Percentiles rank a stretch among this genome's conserved stretches.
Conservation (phyloP, 164 flowering plant species). For the Santalum album region DNA sequence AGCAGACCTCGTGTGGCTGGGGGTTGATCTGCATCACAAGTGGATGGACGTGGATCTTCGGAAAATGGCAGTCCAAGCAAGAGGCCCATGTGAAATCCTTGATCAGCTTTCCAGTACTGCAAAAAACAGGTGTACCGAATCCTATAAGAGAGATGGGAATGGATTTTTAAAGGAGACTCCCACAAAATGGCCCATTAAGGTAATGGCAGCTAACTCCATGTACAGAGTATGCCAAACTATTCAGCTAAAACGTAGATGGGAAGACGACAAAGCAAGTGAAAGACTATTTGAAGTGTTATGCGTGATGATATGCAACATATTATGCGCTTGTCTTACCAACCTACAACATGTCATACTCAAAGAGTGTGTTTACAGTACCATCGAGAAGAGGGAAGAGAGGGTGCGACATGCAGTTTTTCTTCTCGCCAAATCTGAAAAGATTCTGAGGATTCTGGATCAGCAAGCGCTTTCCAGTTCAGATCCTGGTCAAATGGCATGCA, state of each 20-base stretch:
- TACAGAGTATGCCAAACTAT: slow-evolving; percentile 40
- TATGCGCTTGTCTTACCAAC: slow-evolving; percentile 57
- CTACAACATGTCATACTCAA: slow-evolving; percentile 22
- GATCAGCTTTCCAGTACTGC: slow-evolving; percentile 26
- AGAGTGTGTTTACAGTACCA: slow-evolving; percentile 28
- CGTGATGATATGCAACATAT: slow-evolving; percentile 34
- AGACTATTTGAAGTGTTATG: slow-evolving; percentile 20
- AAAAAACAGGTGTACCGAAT: slow-evolving; percentile 21
- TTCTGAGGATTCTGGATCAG: slow-evolving; percentile 26
- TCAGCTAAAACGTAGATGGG: slow-evolving; percentile 17
- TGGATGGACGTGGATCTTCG: slow-evolving; percentile 50
- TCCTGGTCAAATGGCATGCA: slow-evolving; percentile 19
- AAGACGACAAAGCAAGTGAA: slow-evolving; percentile 9
- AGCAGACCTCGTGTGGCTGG: slow-evolving; percentile 44
- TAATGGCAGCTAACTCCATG: slow-evolving; percentile 55
- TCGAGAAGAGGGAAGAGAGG: slow-evolving; percentile 8
- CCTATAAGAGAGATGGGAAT: slow-evolving; percentile 4
- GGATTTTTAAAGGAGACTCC: slow-evolving; percentile 21
- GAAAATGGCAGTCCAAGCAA: slow-evolving; percentile 20
- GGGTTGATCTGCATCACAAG: slow-evolving; percentile 36
- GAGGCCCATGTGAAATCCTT: slow-evolving; percentile 28
- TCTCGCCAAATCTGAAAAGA: slow-evolving; percentile 37
- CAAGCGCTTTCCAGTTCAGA: slow-evolving; percentile 15
- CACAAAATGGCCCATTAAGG: slow-evolving; percentile 40
- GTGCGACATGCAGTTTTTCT: slow-evolving; percentile 26